These are phyloP conservation scores for Xylaria sp. DNA, from an alignment of 2,329 filamentous ascomycete species.

Conservation along the genomic window DNA sequence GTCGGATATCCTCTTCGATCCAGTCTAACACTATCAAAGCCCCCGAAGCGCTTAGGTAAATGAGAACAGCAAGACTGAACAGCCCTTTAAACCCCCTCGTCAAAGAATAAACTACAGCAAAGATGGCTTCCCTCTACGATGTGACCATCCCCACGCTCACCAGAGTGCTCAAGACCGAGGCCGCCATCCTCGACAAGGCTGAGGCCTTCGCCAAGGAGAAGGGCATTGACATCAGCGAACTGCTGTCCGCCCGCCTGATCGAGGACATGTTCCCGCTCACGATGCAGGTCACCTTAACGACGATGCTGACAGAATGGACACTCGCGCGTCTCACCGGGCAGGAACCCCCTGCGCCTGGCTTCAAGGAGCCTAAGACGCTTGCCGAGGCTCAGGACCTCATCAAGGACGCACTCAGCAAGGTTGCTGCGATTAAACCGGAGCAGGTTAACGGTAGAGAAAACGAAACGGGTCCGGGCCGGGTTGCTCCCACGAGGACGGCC, in stretches of 20 bases:
- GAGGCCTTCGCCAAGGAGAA: conserved; percentile 38
- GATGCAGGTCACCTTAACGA: conserved; percentile 43
- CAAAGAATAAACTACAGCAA: background rate
- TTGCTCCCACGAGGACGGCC: conserved; percentile 35
- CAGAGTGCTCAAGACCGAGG: conserved; percentile 38
- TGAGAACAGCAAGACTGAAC: too few relatives aligned
- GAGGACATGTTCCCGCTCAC: conserved; percentile 48
- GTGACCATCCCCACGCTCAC: conserved; percentile 38
- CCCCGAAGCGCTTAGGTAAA: too few relatives aligned
- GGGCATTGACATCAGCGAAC: conserved; percentile 17
- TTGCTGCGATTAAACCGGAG: conserved; percentile 38
- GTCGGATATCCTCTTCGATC: too few relatives aligned
- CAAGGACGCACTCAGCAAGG: conserved; percentile 31
- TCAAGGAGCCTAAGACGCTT: conserved; percentile 39
- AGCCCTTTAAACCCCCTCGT: background rate
- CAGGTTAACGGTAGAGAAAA: conserved; percentile 38
- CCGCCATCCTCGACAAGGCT: conserved; percentile 42
- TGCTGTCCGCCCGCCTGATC: conserved; percentile 40
- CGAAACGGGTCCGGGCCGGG: conserved; percentile 34
- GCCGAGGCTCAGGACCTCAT: conserved; percentile 42
- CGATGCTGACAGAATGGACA: conserved; percentile 29
- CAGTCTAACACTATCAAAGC: too few relatives aligned
- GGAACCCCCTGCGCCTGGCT: conserved; percentile 30
- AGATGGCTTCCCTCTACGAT: conserved; percentile 47
- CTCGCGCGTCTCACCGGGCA: conserved; percentile 40